Evolutionary conservation across 2,329 filamentous ascomycete species (phyloP).

Genomic region (Cercospora beticola): DNA sequence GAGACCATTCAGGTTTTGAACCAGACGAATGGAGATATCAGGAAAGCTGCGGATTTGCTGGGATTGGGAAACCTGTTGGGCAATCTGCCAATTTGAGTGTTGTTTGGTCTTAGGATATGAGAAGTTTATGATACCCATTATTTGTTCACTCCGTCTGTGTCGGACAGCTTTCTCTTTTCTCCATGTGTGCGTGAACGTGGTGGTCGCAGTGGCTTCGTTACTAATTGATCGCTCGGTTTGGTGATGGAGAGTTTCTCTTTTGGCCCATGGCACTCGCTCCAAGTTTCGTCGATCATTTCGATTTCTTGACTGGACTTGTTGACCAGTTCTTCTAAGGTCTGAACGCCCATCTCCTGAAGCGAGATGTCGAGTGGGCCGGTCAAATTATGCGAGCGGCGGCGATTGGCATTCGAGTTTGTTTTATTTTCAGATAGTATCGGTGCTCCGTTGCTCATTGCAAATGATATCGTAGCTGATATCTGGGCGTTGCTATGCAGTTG

Average conservation of each 20-base stretch:
- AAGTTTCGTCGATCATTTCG: neutral
- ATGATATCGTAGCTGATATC: neutral
- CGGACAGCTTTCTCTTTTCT: conserved; percentile 7
- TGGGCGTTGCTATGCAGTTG: neutral
- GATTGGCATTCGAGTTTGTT: neutral
- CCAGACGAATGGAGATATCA: conserved; percentile 20
- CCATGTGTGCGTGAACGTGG: conserved; percentile 1
- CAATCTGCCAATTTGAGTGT: neutral
- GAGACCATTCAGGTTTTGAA: conserved; percentile 23
- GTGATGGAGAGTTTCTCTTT: neutral
- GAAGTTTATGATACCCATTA: conserved; percentile 2
- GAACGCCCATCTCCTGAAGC: neutral
- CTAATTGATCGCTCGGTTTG: neutral
- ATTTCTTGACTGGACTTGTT: neutral
- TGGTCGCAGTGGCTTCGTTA: conserved; percentile 5
- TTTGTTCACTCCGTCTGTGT: neutral
- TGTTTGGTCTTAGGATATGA: neutral
- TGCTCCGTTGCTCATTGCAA: neutral
- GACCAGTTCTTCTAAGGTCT: neutral
- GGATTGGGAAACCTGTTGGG: neutral
- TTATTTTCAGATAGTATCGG: neutral
- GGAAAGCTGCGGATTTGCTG: conserved; percentile 1
- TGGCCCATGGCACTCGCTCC: neutral
- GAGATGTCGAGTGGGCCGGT: neutral
- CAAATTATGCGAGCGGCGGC: conserved; percentile 9